Evolutionary conservation across 148 eudicot species (phyloP), one percentile per base, ranked within the genome.

Genomic region (Fagopyrum homotropicum): DNA sequence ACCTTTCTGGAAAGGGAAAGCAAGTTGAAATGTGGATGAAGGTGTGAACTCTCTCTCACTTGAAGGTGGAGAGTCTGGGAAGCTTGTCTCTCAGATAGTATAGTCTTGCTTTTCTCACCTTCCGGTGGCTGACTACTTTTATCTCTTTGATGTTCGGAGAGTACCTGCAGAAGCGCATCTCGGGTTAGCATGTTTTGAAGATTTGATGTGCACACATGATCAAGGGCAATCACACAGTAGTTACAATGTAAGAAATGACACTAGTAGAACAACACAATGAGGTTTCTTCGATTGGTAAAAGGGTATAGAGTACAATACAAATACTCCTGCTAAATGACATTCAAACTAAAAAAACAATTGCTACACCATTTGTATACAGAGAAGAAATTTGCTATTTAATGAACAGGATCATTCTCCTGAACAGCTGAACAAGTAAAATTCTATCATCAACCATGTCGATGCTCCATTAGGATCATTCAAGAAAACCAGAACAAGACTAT

Each of bases 31-130:
- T 17, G 26, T 17, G 6, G 61, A 15, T 56, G 61, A 56, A 56
- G 61, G 6, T 63, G 69, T 63, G 44, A 66, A 43, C 17, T 43
- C 71, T 61, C 71, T 26, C 60, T 66, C 47, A 66, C 43, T 96
- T 92, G 90, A 96, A 92, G 77, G 91, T 88, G 52, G 92, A 92
- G 44, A 92, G 80, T 84, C 94, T 85, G 60, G 98, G 99, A 74
- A 96, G 99, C 87, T 92, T 96, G 75, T 96, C 94, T 79, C 99
- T 81, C 79, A 96, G 83, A 75, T 92, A 96, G 83, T 92, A 96
- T 80, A 96, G 59, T 82, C 87, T 83, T 17, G 99, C 98, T 80
- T 96, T 88, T 66, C 99, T 85, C 49, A 96, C 99, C 84, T 92
- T 96, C 87, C 90, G 75, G 87, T 90, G 98, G 75, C 49, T 76